Base-by-base conservation (phyloP, 2,329 filamentous ascomycete species). In the Fusarium xyrophilum region DNA sequence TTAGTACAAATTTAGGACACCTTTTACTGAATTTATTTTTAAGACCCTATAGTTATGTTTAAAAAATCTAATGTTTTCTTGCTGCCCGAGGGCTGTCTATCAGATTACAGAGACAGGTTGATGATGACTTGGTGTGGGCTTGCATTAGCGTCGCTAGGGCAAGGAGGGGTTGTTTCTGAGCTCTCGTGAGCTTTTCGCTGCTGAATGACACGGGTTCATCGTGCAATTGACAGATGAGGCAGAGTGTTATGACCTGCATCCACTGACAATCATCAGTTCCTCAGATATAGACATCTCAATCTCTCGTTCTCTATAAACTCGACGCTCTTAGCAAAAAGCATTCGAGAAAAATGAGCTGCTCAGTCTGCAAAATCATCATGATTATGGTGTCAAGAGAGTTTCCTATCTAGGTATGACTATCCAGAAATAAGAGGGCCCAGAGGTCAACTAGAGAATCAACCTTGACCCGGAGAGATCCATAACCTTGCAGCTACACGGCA, bases 121-220 rank as follows among this genome's bases (percentile, higher is more conserved):
- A n/a, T 27, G 6, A 25, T 25, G 23, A 15, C 23, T 28, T 57
- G n/a, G 25, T 14, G 44, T 40, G 15, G 54, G 36, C 54, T 65
- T 68, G 64, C 67, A 68, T 65, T 70, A 68, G 56, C 60, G 53
- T 40, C 43, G 46, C 56, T 54, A 55, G 51, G 56, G 47, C 35
- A 55, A 55, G 32, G 59, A 62, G 56, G 58, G 60, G 60, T 42
- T 23, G 15, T 27, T 42, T 25, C 19, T 12, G 15, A 30, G 36
- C 36, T 44, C 30, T 56, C 35, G 28, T 36, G 21, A 47, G 48
- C 42, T 56, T 28, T 23, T 25, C 8, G 27, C n/a, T 25, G 17
- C 25, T 33, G 17, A 27, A 23, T 21, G 33, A 50, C 39, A 33
- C 13, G 17, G n/a, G 6, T 17, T 14, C 36, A 19, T 56, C 27